phyloP scores from a whole-genome alignment of 1,139 yeast genomes.

The Candida tropicalis region DNA sequence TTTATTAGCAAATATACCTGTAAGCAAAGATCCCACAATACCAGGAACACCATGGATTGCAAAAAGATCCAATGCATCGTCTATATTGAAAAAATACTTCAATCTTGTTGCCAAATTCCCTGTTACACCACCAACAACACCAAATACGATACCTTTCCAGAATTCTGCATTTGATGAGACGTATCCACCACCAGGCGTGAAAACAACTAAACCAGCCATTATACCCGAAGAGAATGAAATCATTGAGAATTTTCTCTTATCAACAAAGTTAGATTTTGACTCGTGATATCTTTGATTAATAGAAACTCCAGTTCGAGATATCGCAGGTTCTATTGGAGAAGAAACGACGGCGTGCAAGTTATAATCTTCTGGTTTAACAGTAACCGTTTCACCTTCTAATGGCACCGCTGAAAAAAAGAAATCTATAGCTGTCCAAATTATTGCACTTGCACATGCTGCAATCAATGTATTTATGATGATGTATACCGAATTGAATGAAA shows the following conservation, averaged over 20 bases:
- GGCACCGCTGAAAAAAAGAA: slow-evolving; percentile 44
- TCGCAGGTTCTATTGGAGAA: slow-evolving; percentile 3
- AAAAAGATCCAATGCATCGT: slow-evolving; percentile 49
- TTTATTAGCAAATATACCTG: slow-evolving; percentile 44
- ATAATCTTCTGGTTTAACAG: neutral
- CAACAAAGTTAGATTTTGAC: slow-evolving; percentile 21
- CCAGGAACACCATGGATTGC: slow-evolving; percentile 52
- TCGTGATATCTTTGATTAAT: slow-evolving; percentile 24
- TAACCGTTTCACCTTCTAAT: slow-evolving; percentile 25
- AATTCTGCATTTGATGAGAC: slow-evolving; percentile 38
- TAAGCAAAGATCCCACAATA: slow-evolving; percentile 43
- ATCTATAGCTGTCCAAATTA: slow-evolving; percentile 44
- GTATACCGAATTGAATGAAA: slow-evolving; percentile 35
- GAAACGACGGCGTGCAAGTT: neutral
- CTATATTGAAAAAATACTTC: slow-evolving; percentile 41
- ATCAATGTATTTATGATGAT: slow-evolving; percentile 40
- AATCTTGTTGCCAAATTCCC: slow-evolving; percentile 45
- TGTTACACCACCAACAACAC: slow-evolving; percentile 38
- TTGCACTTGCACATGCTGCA: slow-evolving; percentile 38
- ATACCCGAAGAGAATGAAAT: slow-evolving; percentile 46
- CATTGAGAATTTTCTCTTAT: slow-evolving; percentile 38
- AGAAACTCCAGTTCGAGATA: slow-evolving; percentile 24
- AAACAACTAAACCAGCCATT: slow-evolving; percentile 47
- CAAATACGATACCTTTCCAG: slow-evolving; percentile 47
- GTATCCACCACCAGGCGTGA: slow-evolving; percentile 52